Evolutionary conservation across 2,329 filamentous ascomycete genomes (phyloP).

Genomic region (Beauveria varroae): DNA sequence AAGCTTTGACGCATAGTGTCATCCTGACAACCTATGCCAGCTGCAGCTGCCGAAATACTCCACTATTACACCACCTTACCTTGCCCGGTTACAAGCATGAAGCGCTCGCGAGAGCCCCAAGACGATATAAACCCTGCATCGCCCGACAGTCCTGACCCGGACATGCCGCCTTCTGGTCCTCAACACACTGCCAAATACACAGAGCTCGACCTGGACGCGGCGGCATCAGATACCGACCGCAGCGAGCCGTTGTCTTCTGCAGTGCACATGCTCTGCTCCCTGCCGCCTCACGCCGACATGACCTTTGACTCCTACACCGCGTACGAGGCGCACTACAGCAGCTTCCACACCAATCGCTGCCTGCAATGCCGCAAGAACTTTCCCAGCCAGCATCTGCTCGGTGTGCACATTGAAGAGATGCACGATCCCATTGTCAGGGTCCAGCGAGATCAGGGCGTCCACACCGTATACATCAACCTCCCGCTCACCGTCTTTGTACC

Average conservation of each 20-base stretch:
- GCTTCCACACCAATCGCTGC: constrained; percentile 77
- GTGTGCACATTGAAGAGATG: constrained; percentile 81
- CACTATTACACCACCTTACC: constrained; percentile 1
- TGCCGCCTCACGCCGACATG: constrained; percentile 72
- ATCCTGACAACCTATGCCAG: neutral
- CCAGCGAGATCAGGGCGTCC: constrained; percentile 71
- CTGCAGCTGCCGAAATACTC: neutral
- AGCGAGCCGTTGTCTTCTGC: constrained; percentile 19
- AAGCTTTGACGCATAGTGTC: neutral
- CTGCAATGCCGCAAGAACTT: constrained; percentile 81
- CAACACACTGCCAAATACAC: constrained; percentile 45
- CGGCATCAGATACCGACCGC: constrained; percentile 25
- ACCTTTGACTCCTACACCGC: constrained; percentile 68
- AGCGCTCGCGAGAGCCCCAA: constrained; percentile 55
- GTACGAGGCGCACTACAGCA: constrained; percentile 81
- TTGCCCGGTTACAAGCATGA: constrained; percentile 35
- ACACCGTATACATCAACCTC: constrained; percentile 54
- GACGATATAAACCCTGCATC: constrained; percentile 32
- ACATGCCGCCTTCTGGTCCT: constrained; percentile 15
- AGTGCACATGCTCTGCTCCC: constrained; percentile 64
- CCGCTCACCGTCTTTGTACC: neutral
- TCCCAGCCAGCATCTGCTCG: constrained; percentile 72
- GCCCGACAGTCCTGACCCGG: constrained; percentile 10
- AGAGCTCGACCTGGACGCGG: constrained; percentile 45
- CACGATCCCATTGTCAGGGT: constrained; percentile 76